These are phyloP conservation scores for Globisporangium middletonii DNA, from an alignment of 352 stramenopile species.

Conservation along the genomic window DNA sequence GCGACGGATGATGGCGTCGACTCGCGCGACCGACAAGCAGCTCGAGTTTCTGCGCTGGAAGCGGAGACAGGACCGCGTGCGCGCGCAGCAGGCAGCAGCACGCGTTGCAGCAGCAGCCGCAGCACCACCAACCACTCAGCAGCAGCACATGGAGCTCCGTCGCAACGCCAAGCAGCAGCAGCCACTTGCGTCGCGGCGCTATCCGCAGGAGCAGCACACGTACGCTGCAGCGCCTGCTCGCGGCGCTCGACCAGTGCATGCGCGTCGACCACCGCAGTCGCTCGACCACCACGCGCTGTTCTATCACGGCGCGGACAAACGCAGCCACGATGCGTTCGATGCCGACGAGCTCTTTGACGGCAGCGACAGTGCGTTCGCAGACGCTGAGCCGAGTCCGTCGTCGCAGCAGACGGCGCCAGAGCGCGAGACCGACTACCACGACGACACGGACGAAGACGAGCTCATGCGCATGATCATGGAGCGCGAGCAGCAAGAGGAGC, in stretches of 20 bases:
- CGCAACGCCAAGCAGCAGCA: background rate
- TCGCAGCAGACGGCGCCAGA: background rate
- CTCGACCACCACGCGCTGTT: background rate
- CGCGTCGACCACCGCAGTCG: background rate
- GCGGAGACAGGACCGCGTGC: constrained; percentile 13
- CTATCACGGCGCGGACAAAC: background rate
- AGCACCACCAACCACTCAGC: background rate
- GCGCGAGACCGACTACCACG: background rate
- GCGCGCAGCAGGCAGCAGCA: constrained; percentile 1
- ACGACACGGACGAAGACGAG: constrained; percentile 29
- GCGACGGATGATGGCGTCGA: background rate
- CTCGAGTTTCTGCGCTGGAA: constrained; percentile 20
- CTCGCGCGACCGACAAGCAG: constrained; percentile 6
- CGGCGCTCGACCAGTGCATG: background rate
- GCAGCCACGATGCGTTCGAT: background rate
- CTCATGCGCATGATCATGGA: constrained; percentile 34
- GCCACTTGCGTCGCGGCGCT: background rate
- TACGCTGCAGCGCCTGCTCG: background rate
- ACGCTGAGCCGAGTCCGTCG: constrained; percentile 10
- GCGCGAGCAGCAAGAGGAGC: constrained; percentile 20
- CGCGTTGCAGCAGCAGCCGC: background rate
- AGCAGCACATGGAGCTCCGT: background rate
- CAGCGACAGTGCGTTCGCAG: constrained; percentile 4
- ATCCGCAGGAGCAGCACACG: background rate
- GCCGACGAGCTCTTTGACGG: background rate